Conservation (phyloP, 257 asterid genomes). For the Forsythia viridissima region DNA sequence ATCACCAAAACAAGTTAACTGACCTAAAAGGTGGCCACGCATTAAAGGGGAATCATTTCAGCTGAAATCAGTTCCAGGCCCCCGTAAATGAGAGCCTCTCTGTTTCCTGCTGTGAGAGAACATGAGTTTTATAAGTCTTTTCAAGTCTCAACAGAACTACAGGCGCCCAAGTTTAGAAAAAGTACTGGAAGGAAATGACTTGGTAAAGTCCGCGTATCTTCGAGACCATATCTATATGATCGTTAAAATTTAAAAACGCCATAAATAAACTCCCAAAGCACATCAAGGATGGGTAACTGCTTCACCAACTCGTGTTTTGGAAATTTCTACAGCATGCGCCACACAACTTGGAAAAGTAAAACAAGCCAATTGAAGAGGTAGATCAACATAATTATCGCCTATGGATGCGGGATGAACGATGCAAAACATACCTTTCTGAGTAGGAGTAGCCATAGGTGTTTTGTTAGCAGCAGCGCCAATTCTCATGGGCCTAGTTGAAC, state of each 20-base stretch:
- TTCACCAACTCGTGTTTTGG: conserved; percentile 29
- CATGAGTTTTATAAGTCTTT: conserved; percentile 71
- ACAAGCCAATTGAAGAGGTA: not conserved
- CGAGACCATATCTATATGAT: conserved; percentile 43
- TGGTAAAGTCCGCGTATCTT: conserved; percentile 47
- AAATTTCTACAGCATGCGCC: conserved; percentile 29
- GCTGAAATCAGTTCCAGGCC: conserved; percentile 94
- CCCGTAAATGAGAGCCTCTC: conserved; percentile 94
- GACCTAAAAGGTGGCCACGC: conserved; percentile 90
- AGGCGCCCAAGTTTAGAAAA: conserved; percentile 56
- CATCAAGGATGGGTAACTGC: conserved; percentile 37
- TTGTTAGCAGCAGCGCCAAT: conserved; percentile 88
- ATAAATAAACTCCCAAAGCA: conserved; percentile 36
- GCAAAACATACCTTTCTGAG: conserved; percentile 56
- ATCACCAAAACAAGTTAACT: conserved; percentile 66
- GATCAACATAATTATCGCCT: conserved; percentile 7
- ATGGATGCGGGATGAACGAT: conserved; percentile 9
- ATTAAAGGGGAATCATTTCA: conserved; percentile 88
- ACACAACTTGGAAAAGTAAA: conserved; percentile 20
- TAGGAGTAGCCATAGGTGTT: conserved; percentile 49
- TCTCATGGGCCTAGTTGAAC: conserved; percentile 88
- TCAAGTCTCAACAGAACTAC: conserved; percentile 46
- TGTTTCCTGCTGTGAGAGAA: conserved; percentile 95
- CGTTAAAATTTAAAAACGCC: conserved; percentile 44
- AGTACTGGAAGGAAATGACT: conserved; percentile 66